A percentile compares a stretch with the other conserved stretches of the same genome.
Evolutionary conservation across 2,329 filamentous ascomycete genomes (phyloP).

Genomic region (Claviceps sp.): DNA sequence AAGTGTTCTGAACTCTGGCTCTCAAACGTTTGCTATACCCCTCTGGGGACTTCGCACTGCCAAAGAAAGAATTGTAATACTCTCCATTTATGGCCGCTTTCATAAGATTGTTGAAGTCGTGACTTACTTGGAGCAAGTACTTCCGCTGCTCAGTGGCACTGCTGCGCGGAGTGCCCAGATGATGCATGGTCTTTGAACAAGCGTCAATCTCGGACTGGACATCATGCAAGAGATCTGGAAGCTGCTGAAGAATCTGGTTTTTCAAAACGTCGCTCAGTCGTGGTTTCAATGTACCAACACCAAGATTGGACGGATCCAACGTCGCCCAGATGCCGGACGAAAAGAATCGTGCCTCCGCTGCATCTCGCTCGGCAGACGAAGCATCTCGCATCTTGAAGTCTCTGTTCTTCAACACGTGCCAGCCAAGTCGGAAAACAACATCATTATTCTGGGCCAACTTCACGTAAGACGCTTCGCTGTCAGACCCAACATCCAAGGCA

Average conservation of each 20-base stretch:
- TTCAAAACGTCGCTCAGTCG: constrained; percentile 38
- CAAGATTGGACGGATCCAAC: constrained; percentile 24
- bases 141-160: constrained; percentile 31
- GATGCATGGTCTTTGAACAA: constrained; percentile 18
- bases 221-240: constrained; percentile 31
- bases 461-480: constrained; percentile 25
- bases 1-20: constrained; percentile 35
- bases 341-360: constrained; percentile 30
- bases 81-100: constrained; percentile 34
- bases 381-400: constrained; percentile 20
- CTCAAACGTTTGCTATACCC: constrained; percentile 34
- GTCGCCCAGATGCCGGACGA: constrained; percentile 24
- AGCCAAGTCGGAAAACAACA: constrained; percentile 34
- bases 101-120: constrained; percentile 29
- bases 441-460: constrained; percentile 31
- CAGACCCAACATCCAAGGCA: constrained; percentile 17
- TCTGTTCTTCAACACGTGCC: constrained; percentile 36
- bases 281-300: constrained; percentile 31
- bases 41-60: constrained; percentile 10
- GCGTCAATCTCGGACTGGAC: constrained; percentile 16
- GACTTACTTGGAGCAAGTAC: constrained; percentile 32
- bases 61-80: constrained; percentile 40
- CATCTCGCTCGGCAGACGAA: constrained; percentile 22
- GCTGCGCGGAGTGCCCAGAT: constrained; percentile 34
- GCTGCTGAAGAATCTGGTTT: constrained; percentile 29